Percentiles rank a stretch among this genome's conserved stretches.
Conservation (phyloP, 78 protist genomes). For the Andalucia godoyi region DNA sequence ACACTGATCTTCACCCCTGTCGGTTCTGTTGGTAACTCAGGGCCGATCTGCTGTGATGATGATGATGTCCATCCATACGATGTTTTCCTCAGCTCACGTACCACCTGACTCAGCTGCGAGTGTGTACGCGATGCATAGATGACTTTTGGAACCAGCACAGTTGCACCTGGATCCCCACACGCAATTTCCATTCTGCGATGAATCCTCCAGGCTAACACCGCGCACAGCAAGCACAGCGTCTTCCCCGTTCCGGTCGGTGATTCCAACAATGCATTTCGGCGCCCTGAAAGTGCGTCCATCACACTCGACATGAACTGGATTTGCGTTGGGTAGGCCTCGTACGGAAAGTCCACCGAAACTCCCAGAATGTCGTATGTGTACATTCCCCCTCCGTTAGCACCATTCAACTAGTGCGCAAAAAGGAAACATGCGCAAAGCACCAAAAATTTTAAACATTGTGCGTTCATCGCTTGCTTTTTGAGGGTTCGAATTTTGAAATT, state of each 20-base stretch:
- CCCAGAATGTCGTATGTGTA: too few species aligned
- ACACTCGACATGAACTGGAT: slow-evolving; percentile 11
- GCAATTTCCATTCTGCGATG: background rate
- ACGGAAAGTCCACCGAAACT: slow-evolving; percentile 21
- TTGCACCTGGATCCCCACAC: background rate
- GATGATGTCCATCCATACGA: slow-evolving; percentile 26
- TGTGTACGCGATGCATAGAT: slow-evolving; percentile 90
- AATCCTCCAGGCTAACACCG: slow-evolving; percentile 70
- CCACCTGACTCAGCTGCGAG: slow-evolving; percentile 86
- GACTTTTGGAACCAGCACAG: slow-evolving; percentile 23
- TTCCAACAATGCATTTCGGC: slow-evolving; percentile 69
- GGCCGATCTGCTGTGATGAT: too few species aligned
- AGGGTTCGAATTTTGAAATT: too few species aligned
- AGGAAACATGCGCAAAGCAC: too few species aligned
- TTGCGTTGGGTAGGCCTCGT: slow-evolving; percentile 13
- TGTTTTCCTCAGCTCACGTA: slow-evolving; percentile 67
- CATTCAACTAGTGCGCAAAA: too few species aligned
- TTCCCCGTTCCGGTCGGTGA: slow-evolving; percentile 95
- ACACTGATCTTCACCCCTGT: slow-evolving; percentile 41
- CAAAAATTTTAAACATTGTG: too few species aligned
- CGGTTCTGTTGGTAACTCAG: too few species aligned
- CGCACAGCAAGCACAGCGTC: slow-evolving; percentile 84
- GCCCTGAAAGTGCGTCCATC: background rate
- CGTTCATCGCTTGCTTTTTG: too few species aligned
- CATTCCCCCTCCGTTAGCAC: too few species aligned